Evolutionary conservation across 345 rosid species (phyloP).

Genomic region (Chamaenerion angustifolium): DNA sequence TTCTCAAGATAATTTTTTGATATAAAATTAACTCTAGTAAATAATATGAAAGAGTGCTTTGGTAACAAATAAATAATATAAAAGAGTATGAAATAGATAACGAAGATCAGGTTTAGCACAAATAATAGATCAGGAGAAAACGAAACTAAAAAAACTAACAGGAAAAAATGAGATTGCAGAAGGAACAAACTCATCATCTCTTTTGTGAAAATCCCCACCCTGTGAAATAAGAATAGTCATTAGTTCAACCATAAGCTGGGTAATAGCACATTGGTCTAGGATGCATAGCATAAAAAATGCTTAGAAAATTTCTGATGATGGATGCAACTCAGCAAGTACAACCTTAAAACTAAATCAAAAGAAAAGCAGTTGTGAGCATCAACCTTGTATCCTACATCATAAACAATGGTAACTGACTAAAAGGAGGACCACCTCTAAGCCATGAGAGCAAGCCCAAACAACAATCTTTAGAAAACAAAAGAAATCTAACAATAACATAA

Average conservation of each 20-base stretch:
- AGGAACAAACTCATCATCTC: constrained; percentile 58
- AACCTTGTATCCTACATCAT: constrained; percentile 98
- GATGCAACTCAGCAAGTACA: constrained; percentile 68
- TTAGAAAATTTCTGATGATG: constrained; percentile 38
- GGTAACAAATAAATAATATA: too few relatives aligned
- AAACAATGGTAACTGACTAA: constrained; percentile 76
- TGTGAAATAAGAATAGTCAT: constrained; percentile 25
- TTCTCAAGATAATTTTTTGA: too few relatives aligned
- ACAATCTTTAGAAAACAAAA: constrained; percentile 5
- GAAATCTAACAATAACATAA: constrained; percentile 6
- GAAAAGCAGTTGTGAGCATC: constrained; percentile 93
- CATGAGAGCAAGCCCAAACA: constrained; percentile 26
- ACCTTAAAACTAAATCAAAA: constrained; percentile 99
- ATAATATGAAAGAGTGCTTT: too few relatives aligned
- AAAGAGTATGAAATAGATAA: too few relatives aligned
- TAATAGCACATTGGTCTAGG: constrained; percentile 7
- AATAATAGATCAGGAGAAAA: too few relatives aligned
- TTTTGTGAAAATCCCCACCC: constrained; percentile 88
- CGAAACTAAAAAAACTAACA: neutral
- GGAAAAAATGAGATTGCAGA: neutral
- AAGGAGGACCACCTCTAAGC: constrained; percentile 58
- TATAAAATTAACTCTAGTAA: too few relatives aligned
- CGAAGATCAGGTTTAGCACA: too few relatives aligned
- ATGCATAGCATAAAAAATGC: constrained; percentile 25
- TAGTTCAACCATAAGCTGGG: constrained; percentile 13